Conservation (phyloP, 2,329 filamentous ascomycete species). For the Emergomyces pasteurianus region DNA sequence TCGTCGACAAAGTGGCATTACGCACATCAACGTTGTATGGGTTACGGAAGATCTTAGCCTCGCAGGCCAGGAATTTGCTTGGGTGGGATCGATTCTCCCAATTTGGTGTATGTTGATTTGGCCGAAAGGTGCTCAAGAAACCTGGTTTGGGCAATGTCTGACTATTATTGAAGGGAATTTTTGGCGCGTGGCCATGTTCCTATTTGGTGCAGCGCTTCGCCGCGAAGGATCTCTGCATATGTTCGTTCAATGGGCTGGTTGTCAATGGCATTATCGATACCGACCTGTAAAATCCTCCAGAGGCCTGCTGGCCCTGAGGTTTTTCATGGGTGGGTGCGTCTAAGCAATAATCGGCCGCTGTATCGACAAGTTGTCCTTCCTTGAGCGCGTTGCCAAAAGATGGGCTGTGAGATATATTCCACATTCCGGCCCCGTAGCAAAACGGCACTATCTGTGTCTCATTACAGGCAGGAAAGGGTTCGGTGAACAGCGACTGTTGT, state of each 20-base stretch:
- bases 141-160: neutral
- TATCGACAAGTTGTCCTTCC: neutral
- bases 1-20: constrained; percentile 20
- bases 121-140: neutral
- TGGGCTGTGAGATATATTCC: constrained; percentile 45
- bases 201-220: constrained; percentile 37
- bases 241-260: constrained; percentile 47
- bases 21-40: constrained; percentile 42
- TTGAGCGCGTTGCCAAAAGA: no score
- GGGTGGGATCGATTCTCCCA: constrained; percentile 28
- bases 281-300: constrained; percentile 37
- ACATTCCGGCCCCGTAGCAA: constrained; percentile 29
- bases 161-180: constrained; percentile 31
- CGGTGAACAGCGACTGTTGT: neutral
- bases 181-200: constrained; percentile 33
- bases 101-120: constrained; percentile 13
- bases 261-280: constrained; percentile 31
- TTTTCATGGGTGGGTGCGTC: constrained; percentile 24
- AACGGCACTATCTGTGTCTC: constrained; percentile 48
- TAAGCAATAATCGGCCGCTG: neutral
- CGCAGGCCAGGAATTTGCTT: constrained; percentile 40
- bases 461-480: constrained; percentile 30
- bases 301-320: constrained; percentile 32
- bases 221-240: constrained; percentile 42
- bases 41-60: constrained; percentile 39